Conservation (phyloP, 2,329 filamentous ascomycete species). For the Ophiostoma himal-ulmi region DNA sequence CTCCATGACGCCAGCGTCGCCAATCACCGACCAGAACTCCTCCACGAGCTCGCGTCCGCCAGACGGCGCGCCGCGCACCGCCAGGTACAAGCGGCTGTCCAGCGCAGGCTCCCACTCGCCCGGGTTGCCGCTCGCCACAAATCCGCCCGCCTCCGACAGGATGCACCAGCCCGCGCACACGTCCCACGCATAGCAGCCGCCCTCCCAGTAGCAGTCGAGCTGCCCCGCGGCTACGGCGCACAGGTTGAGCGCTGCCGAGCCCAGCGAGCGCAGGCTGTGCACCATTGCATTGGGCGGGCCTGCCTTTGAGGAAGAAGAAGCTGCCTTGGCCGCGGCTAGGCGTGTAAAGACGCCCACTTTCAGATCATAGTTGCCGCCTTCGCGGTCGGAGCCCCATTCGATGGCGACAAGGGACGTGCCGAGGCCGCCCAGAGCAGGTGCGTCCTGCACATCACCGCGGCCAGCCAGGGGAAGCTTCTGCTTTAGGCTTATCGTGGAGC, state of each 20-base stretch:
- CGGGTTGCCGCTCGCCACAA: conserved; percentile 66
- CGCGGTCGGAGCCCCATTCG: conserved; percentile 67
- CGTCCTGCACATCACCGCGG: conserved; percentile 36
- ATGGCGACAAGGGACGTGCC: conserved; percentile 59
- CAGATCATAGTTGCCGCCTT: conserved; percentile 64
- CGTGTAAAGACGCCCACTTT: conserved; percentile 62
- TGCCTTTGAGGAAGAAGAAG: background rate
- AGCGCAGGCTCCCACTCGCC: conserved; percentile 61
- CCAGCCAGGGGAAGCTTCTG: conserved; percentile 38
- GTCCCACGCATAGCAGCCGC: conserved; percentile 80
- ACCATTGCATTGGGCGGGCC: conserved; percentile 63
- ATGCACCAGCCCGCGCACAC: conserved; percentile 78
- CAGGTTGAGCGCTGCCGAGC: conserved; percentile 69
- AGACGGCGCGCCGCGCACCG: conserved; percentile 53
- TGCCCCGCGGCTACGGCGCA: conserved; percentile 66
- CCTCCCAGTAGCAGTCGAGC: conserved; percentile 74
- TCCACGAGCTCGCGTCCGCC: conserved; percentile 58
- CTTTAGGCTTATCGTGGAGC: conserved; percentile 15
- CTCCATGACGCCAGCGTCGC: conserved; percentile 45
- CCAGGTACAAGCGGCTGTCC: conserved; percentile 57
- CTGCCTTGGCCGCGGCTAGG: conserved; percentile 42
- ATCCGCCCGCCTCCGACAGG: conserved; percentile 65
- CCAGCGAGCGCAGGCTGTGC: conserved; percentile 64
- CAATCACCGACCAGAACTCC: conserved; percentile 59
- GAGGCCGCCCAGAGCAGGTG: conserved; percentile 55